Evolutionary conservation across 768 basidiomycete genomes (phyloP), one percentile per base, ranked within the genome.

Genomic region (Rhodotorula diobovata): DNA sequence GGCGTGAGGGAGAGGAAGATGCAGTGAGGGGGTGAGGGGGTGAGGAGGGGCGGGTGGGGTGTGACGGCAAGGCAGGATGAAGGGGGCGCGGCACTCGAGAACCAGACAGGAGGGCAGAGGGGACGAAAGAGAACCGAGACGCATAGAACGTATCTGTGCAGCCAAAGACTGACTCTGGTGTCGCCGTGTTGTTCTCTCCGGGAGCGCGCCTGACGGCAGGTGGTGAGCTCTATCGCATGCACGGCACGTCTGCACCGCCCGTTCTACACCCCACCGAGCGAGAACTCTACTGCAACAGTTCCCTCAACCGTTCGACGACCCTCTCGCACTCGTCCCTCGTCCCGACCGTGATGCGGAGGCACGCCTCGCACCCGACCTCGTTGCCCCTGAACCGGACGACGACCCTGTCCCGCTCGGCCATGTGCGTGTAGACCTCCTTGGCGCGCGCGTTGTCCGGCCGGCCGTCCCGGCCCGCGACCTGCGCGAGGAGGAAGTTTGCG

Each of bases 311-410:
- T 74, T 81, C 76, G 46, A 95, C 58, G 43, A 89, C 81, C 21
- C 81, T 80, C 76, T 78, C 80, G 75, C 90, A 95, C 82, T 99
- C 96, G 68, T 85, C 86, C 67, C 85, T 85, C 14, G 87, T 90
- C 0, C 96, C 96, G 21, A 98, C 84, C 7, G 95, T 97, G 15
- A 98, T 89, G 67, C 96, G 82, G 81, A 98, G 77, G 78, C 92
- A 95, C 0, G 88, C 96, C 43, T 83, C 82, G 74, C 96, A 99
- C 0, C 96, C 95, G 18, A 84, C 78, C 81, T 98, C 95, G 25
- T 84, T 82, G 0, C 96, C 96, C 63, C 96, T 84, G 81, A 87
- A 98, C 63, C 95, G 83, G 18, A 99, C 91, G 23, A 99, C 96
- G 0, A 99, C 88, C 62, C 68, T 67, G 68, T 77, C 76, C 63